Evolutionary conservation across 495 filamentous ascomycete species (phyloP).

Genomic region (Podospora comata): DNA sequence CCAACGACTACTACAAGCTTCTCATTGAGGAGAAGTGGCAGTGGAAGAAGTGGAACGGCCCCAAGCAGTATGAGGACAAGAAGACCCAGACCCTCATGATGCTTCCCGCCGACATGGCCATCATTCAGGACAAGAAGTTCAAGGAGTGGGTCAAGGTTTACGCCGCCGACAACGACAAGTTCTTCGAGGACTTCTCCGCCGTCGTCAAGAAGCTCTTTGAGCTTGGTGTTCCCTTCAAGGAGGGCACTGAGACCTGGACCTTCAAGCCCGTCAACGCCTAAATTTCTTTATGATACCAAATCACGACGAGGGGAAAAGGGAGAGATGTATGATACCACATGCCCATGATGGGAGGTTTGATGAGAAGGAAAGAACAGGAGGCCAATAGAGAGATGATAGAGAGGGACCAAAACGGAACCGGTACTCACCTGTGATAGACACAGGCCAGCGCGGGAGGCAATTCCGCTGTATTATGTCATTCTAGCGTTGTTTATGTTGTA

Average conservation of each 20-base stretch:
- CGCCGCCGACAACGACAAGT: conserved; percentile 83
- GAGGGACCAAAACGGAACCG: background rate
- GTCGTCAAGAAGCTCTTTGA: conserved; percentile 83
- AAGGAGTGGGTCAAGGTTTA: conserved; percentile 81
- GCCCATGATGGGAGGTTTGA: conserved; percentile 1
- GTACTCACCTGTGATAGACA: conserved; percentile 2
- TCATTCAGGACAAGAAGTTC: conserved; percentile 88
- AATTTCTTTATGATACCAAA: conserved; percentile 4
- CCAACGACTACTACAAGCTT: conserved; percentile 90
- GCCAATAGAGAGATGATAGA: conserved; percentile 3
- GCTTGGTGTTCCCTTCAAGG: conserved; percentile 85
- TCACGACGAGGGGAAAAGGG: background rate
- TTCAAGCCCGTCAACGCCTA: conserved; percentile 62
- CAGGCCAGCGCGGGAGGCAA: background rate
- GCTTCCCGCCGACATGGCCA: conserved; percentile 86
- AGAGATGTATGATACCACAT: background rate
- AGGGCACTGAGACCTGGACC: conserved; percentile 59
- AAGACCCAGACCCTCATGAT: conserved; percentile 89
- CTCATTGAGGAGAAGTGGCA: conserved; percentile 90
- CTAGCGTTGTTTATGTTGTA: conserved; percentile 1
- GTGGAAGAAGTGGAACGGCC: conserved; percentile 91
- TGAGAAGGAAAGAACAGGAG: conserved; percentile 2
- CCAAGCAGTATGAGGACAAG: conserved; percentile 76
- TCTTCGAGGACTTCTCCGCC: conserved; percentile 89
- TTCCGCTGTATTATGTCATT: conserved; percentile 5